Conservation (phyloP, 352 stramenopile species). For the Elongisporangium prolatum region DNA sequence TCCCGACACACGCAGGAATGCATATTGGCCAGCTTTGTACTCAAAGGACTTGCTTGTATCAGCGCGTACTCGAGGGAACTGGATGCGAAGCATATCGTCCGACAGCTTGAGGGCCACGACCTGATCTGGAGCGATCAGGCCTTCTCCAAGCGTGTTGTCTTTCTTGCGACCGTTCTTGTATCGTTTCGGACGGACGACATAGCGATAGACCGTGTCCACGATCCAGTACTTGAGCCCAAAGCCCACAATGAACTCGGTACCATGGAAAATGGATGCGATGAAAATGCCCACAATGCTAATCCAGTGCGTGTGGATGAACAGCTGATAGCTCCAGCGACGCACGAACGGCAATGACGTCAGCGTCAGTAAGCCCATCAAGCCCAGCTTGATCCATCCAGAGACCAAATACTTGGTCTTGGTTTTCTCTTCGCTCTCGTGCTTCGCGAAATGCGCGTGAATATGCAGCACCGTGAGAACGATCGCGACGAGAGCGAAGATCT, state of each 20-base stretch:
- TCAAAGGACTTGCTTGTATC: constrained; percentile 32
- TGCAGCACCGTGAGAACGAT: constrained; percentile 32
- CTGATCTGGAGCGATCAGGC: constrained; percentile 24
- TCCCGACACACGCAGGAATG: constrained; percentile 69
- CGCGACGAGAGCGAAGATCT: constrained; percentile 25
- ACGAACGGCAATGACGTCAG: constrained; percentile 32
- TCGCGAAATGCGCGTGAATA: constrained; percentile 34
- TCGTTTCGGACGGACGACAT: constrained; percentile 18
- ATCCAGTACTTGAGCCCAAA: constrained; percentile 28
- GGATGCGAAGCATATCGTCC: constrained; percentile 34
- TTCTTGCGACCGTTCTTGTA: constrained; percentile 10
- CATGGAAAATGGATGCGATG: constrained; percentile 32
- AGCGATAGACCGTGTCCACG: constrained; percentile 34
- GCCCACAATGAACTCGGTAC: constrained; percentile 21
- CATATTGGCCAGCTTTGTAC: constrained; percentile 59
- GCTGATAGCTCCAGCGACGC: constrained; percentile 40
- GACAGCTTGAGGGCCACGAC: constrained; percentile 23
- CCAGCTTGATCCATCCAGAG: constrained; percentile 20
- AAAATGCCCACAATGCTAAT: constrained; percentile 41
- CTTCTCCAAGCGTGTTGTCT: no score
- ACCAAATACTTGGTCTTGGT: no score
- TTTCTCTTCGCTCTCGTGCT: no score
- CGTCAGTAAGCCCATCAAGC: constrained; percentile 24
- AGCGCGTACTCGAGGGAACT: constrained; percentile 33
- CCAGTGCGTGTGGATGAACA: constrained; percentile 48